These are phyloP conservation scores for Glomus cerebriforme DNA, from an alignment of 192 early-diverging fungal species.

Conservation along the genomic window DNA sequence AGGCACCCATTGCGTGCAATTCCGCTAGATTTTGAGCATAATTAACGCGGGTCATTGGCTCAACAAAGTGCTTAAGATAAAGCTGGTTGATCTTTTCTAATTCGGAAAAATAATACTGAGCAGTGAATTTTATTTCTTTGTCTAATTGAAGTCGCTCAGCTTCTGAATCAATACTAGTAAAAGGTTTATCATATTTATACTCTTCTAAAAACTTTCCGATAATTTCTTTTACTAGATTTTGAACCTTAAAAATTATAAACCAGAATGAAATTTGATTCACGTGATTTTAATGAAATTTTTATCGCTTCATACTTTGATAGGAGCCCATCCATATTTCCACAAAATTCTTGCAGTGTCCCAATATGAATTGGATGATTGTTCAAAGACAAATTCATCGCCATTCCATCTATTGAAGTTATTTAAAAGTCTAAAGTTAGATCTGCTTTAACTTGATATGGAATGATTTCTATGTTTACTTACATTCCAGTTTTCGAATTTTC, in stretches of 20 bases:
- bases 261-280: background rate
- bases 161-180: slow-evolving; percentile 37
- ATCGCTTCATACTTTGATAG: slow-evolving; percentile 44
- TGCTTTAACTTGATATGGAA: slow-evolving; percentile 7
- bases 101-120: slow-evolving; percentile 41
- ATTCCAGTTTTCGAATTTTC: slow-evolving; percentile 23
- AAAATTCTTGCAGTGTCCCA: slow-evolving; percentile 47
- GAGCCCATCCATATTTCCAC: slow-evolving; percentile 47
- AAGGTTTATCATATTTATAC: slow-evolving; percentile 43
- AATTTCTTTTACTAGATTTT: slow-evolving; percentile 32
- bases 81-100: slow-evolving; percentile 35
- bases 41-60: slow-evolving; percentile 63
- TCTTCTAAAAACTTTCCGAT: slow-evolving; percentile 35
- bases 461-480: slow-evolving; percentile 30
- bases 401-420: slow-evolving; percentile 47
- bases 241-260: slow-evolving; percentile 31
- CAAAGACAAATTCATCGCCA: slow-evolving; percentile 55
- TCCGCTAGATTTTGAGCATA: slow-evolving; percentile 60
- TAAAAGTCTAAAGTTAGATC: background rate
- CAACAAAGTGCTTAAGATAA: slow-evolving; percentile 56
- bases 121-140: slow-evolving; percentile 33
- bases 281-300: slow-evolving; percentile 1
- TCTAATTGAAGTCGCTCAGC: slow-evolving; percentile 37
- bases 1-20: slow-evolving; percentile 60
- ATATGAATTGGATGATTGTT: slow-evolving; percentile 45